Base-by-base conservation (phyloP, 1,284 basidiomycete species). In the Ganoderma sinense region DNA sequence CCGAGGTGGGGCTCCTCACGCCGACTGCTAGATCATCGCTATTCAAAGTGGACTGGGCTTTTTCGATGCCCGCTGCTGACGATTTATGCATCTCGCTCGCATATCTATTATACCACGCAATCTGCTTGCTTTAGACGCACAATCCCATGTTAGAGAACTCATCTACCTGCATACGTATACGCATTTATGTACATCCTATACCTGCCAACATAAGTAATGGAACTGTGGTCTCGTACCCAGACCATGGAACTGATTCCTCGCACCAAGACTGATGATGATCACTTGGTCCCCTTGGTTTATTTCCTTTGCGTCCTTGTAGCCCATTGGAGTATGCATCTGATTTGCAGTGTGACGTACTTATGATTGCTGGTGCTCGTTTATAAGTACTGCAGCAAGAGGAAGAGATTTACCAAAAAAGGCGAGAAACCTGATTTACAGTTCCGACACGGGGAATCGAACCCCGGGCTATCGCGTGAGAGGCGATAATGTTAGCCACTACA, bases 401-500 rank as follows among this genome's bases (percentile, higher is more conserved):
- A n/a, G n/a, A 18, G 45, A 16, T 23, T n/a, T 18, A n/a, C 7
- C 45, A 20, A 29, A 26, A 26, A 13, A 23, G 16, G 4, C 8
- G n/a, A n/a, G n/a, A n/a, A n/a, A n/a, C n/a, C n/a, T n/a, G n/a
- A n/a, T n/a, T n/a, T n/a, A n/a, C n/a, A n/a, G 10, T 56, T 56
- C 53, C 53, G 53, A 56, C 53, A 56, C 53, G 53, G 53, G 53
- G 53, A 56, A 56, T 56, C 53, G 53, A 56, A 56, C 53, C 53
- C 53, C 53, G 53, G 53, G 53, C 53, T 56, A 56, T 56, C 53
- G 53, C 53, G 53, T 56, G 53, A 56, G 53, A 56, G 53, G 53
- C 53, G 53, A 56, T 56, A 56, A 56, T 56, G 53, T 56, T 56
- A 56, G 53, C 53, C 53, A 56, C 53, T 56, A 56, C 53, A 56